phyloP scores from a whole-genome alignment of 163 green algal species.

The Volvox carteri region DNA sequence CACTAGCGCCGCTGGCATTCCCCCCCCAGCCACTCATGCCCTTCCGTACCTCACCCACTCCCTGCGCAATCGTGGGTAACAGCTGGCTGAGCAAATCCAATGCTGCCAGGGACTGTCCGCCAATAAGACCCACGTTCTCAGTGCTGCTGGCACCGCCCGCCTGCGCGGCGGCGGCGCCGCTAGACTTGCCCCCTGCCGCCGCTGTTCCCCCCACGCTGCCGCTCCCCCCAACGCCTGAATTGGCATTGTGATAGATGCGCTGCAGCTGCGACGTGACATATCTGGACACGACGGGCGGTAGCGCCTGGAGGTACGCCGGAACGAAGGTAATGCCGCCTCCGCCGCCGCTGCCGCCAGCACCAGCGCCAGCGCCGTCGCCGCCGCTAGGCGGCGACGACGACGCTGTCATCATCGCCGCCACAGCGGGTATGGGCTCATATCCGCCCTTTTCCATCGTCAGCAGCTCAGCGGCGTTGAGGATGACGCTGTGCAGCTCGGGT shows the following conservation, averaged over 20 bases:
- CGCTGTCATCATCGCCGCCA: no score
- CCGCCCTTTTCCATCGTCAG: constrained; percentile 4
- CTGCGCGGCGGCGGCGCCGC: no score
- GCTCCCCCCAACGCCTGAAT: not conserved
- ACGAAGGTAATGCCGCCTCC: not conserved
- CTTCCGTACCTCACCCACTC: constrained; percentile 4
- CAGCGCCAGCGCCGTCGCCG: no score
- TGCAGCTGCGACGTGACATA: constrained; percentile 39
- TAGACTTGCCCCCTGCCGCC: not conserved
- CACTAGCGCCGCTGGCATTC: not conserved
- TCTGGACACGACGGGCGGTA: constrained; percentile 27
- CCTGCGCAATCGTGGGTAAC: constrained; percentile 28
- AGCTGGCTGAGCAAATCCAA: constrained; percentile 24
- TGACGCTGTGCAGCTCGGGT: constrained; percentile 40
- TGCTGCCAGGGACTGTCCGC: not conserved
- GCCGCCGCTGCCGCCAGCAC: not conserved
- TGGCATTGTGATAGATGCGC: constrained; percentile 8
- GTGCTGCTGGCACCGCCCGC: not conserved
- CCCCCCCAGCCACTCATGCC: not conserved
- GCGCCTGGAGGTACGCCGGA: not conserved
- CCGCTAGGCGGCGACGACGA: no score
- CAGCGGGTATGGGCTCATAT: not conserved
- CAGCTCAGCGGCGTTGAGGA: constrained; percentile 46
- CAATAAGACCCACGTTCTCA: not conserved
- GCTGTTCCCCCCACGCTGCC: not conserved